Conservation (phyloP, 768 basidiomycete species). For the Lactifluus volemus region DNA sequence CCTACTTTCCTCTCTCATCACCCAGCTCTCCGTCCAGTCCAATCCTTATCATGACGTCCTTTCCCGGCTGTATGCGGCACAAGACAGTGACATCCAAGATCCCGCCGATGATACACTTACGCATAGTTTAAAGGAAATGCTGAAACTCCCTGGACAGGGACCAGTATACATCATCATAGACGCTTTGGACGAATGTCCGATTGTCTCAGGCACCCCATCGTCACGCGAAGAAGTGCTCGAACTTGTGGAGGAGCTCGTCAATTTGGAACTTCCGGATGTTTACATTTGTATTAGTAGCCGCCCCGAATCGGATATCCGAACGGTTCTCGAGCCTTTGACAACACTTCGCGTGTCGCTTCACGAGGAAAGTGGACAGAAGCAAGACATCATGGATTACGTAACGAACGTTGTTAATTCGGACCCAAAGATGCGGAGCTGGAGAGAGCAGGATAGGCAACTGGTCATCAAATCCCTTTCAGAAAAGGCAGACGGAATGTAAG, state of each 20-base stretch:
- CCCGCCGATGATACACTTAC: not conserved
- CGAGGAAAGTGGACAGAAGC: not conserved
- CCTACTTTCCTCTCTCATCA: not conserved
- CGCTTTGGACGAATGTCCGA: conserved; percentile 6
- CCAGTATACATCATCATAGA: not conserved
- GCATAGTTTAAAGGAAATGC: not conserved
- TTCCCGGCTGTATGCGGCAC: not conserved
- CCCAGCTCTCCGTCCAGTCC: not conserved
- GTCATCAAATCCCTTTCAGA: not conserved
- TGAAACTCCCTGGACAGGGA: not conserved
- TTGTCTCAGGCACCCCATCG: not conserved
- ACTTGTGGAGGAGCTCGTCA: not conserved
- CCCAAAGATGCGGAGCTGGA: not conserved
- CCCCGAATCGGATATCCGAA: not conserved
- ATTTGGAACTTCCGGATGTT: not conserved
- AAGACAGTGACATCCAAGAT: not conserved
- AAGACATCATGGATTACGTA: not conserved
- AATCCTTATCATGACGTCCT: not conserved
- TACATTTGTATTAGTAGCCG: not conserved
- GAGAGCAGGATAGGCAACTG: not conserved
- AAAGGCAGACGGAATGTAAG: conserved; percentile 3
- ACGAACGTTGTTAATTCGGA: not conserved
- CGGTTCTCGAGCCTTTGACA: not conserved
- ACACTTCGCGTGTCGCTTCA: not conserved
- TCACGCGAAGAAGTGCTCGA: not conserved